phyloP scores from a whole-genome alignment of 192 early-diverging fungal genomes.

The Entomortierella beljakovae region DNA sequence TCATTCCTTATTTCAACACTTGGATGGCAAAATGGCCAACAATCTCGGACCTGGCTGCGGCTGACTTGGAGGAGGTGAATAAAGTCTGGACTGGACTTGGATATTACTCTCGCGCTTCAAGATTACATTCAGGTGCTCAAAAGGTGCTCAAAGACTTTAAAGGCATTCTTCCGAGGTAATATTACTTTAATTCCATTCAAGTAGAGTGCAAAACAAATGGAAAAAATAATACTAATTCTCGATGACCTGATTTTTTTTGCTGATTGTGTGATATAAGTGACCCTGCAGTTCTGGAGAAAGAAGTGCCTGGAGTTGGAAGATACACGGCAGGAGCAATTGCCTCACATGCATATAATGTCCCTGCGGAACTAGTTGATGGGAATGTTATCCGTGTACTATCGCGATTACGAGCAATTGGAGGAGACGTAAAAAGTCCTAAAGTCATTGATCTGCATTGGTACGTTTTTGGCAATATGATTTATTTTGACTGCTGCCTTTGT shows the following conservation, averaged over 20 bases:
- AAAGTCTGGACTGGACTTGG: constrained; percentile 81
- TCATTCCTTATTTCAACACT: constrained; percentile 72
- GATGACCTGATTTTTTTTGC: no score
- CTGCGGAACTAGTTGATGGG: constrained; percentile 77
- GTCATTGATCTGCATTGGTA: constrained; percentile 73
- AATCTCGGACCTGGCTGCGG: constrained; percentile 70
- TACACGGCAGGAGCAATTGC: constrained; percentile 82
- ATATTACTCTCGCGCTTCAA: constrained; percentile 78
- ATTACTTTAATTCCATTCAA: not conserved
- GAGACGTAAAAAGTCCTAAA: constrained; percentile 70
- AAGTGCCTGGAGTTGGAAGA: constrained; percentile 74
- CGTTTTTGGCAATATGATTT: not conserved
- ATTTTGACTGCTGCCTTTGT: not conserved
- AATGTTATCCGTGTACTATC: constrained; percentile 82
- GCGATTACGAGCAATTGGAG: constrained; percentile 69
- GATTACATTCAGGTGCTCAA: constrained; percentile 75
- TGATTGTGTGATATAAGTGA: constrained; percentile 18
- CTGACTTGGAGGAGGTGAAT: constrained; percentile 71
- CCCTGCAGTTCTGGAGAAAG: constrained; percentile 63
- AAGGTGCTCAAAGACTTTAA: constrained; percentile 64
- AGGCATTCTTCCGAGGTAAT: constrained; percentile 66
- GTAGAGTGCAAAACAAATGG: no score
- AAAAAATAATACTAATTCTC: no score
- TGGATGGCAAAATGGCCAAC: constrained; percentile 83
- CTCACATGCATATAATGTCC: constrained; percentile 74